A percentile compares a stretch with the other conserved stretches of the same genome.
Evolutionary conservation across 106 monocot species (phyloP).

Genomic region (Alisma plantagoaquatica): DNA sequence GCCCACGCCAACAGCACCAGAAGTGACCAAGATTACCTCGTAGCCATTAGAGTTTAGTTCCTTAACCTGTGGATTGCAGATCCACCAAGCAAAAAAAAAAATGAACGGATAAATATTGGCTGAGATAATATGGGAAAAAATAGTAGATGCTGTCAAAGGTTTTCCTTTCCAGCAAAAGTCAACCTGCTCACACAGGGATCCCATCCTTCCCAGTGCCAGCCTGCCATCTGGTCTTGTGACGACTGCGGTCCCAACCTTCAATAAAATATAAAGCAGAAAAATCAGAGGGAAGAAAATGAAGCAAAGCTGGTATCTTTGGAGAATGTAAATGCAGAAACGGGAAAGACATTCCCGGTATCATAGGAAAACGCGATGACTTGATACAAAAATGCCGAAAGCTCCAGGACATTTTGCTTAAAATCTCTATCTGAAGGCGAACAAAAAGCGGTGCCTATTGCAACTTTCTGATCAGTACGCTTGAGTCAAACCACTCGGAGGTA

Average conservation of each 20-base stretch:
- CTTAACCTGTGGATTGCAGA: slow-evolving; percentile 79
- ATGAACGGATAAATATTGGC: too few relatives aligned
- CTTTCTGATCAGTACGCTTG: neutral
- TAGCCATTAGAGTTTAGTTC: slow-evolving; percentile 64
- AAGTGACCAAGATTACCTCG: slow-evolving; percentile 86
- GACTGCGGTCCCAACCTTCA: slow-evolving; percentile 26
- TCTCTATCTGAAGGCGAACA: neutral
- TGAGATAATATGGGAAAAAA: too few relatives aligned
- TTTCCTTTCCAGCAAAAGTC: too few relatives aligned
- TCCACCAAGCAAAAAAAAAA: too few relatives aligned
- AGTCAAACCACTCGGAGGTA: neutral
- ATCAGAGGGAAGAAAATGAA: neutral
- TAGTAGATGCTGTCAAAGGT: too few relatives aligned
- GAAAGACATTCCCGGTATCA: neutral
- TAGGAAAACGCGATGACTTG: too few relatives aligned
- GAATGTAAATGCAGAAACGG: neutral
- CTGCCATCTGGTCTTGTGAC: slow-evolving; percentile 26
- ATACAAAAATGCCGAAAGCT: too few relatives aligned
- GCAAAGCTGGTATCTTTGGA: neutral
- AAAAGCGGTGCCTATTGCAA: neutral
- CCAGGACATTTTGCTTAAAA: neutral
- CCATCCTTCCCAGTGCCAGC: slow-evolving; percentile 21
- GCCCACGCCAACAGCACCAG: slow-evolving; percentile 88
- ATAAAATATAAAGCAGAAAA: neutral
- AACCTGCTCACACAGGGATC: slow-evolving; percentile 26